Percentiles rank a stretch among this genome's conserved stretches.
Conservation (phyloP, 192 early-diverging fungal species). For the Martensiomyces pterosporus region DNA sequence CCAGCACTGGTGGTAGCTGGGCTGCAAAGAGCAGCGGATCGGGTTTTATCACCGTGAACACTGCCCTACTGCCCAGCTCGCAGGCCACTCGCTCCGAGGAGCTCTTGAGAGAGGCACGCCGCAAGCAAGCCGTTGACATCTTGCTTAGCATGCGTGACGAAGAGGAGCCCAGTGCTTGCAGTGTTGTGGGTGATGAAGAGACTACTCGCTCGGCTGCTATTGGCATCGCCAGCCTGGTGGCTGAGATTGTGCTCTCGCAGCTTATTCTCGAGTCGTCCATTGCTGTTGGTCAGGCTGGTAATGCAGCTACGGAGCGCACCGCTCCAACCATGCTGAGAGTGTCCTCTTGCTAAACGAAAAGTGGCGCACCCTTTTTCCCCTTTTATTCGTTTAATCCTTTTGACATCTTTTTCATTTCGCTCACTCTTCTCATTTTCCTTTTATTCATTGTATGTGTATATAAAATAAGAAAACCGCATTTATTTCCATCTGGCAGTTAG, state of each 20-base stretch:
- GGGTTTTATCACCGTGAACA: slow-evolving; percentile 39
- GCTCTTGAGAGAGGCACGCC: slow-evolving; percentile 19
- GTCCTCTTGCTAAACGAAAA: not conserved
- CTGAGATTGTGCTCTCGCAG: slow-evolving; percentile 27
- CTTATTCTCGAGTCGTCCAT: slow-evolving; percentile 37
- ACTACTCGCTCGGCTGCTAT: not conserved
- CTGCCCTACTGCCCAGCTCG: slow-evolving; percentile 16
- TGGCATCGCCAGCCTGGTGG: slow-evolving; percentile 9
- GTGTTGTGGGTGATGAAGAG: not conserved
- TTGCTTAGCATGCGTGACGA: slow-evolving; percentile 27
- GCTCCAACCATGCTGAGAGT: no score
- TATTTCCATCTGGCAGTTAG: not conserved
- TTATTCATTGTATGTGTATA: not conserved
- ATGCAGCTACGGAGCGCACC: no score
- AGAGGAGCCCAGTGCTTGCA: not conserved
- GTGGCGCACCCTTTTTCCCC: not conserved
- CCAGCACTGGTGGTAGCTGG: slow-evolving; percentile 21
- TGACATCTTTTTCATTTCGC: not conserved
- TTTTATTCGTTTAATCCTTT: not conserved
- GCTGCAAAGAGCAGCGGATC: slow-evolving; percentile 37
- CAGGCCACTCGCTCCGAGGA: slow-evolving; percentile 11
- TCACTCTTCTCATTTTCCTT: not conserved
- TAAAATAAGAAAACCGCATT: not conserved
- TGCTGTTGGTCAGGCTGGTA: no score
- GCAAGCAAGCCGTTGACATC: slow-evolving; percentile 29